These are phyloP conservation scores for Paramecium octaurelia DNA, from an alignment of 73 alveolate genomes.

Conservation along the genomic window DNA sequence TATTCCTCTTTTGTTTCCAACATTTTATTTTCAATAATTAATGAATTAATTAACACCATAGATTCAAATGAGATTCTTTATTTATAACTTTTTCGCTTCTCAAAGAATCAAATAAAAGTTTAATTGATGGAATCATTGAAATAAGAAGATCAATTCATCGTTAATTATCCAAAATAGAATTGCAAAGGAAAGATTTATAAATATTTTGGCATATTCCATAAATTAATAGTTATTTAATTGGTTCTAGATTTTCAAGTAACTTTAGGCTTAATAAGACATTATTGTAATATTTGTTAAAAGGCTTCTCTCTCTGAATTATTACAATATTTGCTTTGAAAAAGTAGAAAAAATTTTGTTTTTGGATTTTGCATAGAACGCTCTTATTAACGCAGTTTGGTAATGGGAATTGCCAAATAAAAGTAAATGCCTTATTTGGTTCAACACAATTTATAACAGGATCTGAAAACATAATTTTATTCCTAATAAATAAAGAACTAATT, in stretches of 20 bases:
- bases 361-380: neutral
- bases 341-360: neutral
- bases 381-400: neutral
- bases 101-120: neutral
- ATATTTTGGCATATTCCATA: conserved; percentile 21
- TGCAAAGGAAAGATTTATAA: neutral
- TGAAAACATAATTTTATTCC: neutral
- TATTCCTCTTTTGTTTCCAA: neutral
- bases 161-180: neutral
- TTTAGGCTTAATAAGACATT: neutral
- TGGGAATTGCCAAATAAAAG: conserved; percentile 32
- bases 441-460: neutral
- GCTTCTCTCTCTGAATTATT: neutral
- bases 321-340: conserved; percentile 21
- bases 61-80: too few relatives aligned
- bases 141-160: neutral
- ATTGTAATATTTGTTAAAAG: neutral
- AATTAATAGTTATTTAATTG: too few relatives aligned
- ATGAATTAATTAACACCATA: neutral
- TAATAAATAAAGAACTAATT: conserved; percentile 14
- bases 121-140: conserved; percentile 11
- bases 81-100: neutral
- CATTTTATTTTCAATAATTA: neutral
- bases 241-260: too few relatives aligned
- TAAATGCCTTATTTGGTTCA: conserved; percentile 12